Evolutionary conservation across 2,329 filamentous ascomycete species (phyloP).

Genomic region (Cyclaneusma minus): DNA sequence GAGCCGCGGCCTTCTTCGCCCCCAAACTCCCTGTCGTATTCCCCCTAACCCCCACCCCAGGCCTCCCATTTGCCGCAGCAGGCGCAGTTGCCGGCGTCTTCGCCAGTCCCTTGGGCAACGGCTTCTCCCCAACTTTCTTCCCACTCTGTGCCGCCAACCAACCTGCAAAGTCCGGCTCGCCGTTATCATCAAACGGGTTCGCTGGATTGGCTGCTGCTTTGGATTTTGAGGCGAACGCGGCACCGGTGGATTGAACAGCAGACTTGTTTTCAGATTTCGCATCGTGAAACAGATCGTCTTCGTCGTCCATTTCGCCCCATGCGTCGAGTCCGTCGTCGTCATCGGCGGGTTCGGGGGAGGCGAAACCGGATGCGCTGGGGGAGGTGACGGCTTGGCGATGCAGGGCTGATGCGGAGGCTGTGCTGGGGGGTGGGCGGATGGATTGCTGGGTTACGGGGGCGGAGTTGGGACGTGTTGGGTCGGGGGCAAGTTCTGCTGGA

Average conservation of each 20-base stretch:
- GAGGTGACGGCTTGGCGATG: constrained; percentile 45
- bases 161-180: constrained; percentile 88
- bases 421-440: constrained; percentile 18
- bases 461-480: constrained; percentile 25
- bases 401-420: constrained; percentile 39
- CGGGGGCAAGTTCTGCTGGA: too few species aligned
- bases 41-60: constrained; percentile 21
- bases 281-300: constrained; percentile 32
- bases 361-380: constrained; percentile 32
- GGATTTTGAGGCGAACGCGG: constrained; percentile 14
- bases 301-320: constrained; percentile 54
- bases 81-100: constrained; percentile 35
- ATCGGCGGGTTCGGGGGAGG: constrained; percentile 28
- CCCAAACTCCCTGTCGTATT: constrained; percentile 18
- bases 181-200: constrained; percentile 60
- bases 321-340: constrained; percentile 52
- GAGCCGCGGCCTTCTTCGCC: constrained; percentile 14
- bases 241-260: constrained; percentile 12
- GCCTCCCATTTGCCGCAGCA: constrained; percentile 8
- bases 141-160: constrained; percentile 81
- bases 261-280: constrained; percentile 14
- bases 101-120: constrained; percentile 67
- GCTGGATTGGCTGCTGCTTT: constrained; percentile 20
- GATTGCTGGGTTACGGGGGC: constrained; percentile 24
- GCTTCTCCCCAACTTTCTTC: constrained; percentile 50